Percentiles rank a stretch among this genome's conserved stretches.
phyloP scores from a whole-genome alignment of 2,329 filamentous ascomycete species.

The Aphanocladium album region DNA sequence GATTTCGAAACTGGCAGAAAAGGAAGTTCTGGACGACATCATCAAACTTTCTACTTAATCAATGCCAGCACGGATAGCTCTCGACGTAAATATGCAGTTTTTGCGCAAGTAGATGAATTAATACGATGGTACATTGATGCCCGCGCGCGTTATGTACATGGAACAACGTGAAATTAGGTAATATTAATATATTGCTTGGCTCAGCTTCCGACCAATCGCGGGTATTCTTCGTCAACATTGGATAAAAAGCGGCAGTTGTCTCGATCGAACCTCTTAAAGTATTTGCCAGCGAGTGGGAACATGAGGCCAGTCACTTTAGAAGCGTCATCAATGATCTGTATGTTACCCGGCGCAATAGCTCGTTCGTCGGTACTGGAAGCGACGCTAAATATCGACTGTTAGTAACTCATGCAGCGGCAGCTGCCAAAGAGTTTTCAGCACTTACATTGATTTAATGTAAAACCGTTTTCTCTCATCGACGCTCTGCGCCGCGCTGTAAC shows the following conservation, averaged over 20 bases:
- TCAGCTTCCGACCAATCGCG: conserved; percentile 27
- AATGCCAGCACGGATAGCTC: neutral
- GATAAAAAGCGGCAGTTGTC: conserved; percentile 68
- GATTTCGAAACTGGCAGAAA: conserved; percentile 63
- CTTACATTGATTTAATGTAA: conserved; percentile 78
- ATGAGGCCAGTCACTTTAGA: conserved; percentile 50
- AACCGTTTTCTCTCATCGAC: conserved; percentile 58
- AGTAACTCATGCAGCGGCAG: neutral
- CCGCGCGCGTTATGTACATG: too few relatives aligned
- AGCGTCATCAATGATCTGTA: conserved; percentile 53
- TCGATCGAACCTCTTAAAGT: conserved; percentile 81
- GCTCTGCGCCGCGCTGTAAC: neutral
- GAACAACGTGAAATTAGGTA: too few relatives aligned
- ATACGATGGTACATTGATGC: neutral
- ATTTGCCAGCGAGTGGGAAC: conserved; percentile 69
- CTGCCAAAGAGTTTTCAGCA: too few relatives aligned
- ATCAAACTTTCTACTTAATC: conserved; percentile 22
- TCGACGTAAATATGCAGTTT: too few relatives aligned
- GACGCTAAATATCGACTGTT: conserved; percentile 20
- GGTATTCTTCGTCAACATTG: conserved; percentile 75
- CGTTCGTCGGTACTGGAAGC: conserved; percentile 26
- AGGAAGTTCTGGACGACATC: conserved; percentile 50
- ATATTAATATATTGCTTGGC: neutral
- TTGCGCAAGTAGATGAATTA: neutral
- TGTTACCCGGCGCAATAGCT: conserved; percentile 64